These are phyloP conservation scores for Pseudogymnoascus sp. DNA, from an alignment of 2,329 filamentous ascomycete species.

Conservation along the genomic window DNA sequence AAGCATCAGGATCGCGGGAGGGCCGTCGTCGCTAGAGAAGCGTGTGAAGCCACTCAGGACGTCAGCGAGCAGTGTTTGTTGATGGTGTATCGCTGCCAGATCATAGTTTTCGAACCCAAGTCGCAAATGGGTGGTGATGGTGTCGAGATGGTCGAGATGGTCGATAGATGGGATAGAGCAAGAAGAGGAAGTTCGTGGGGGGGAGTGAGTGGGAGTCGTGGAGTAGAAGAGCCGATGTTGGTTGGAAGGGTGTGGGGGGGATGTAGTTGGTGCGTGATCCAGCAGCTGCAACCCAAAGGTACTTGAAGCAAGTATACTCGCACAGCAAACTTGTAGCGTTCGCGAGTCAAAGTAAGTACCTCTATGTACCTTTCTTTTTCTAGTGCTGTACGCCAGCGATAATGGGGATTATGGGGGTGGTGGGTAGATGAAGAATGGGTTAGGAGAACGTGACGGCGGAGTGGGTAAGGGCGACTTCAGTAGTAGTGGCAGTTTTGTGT, in stretches of 20 bases:
- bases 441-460: background rate
- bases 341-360: background rate
- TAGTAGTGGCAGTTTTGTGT: background rate
- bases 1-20: background rate
- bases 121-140: background rate
- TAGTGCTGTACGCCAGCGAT: background rate
- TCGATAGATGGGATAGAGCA: background rate
- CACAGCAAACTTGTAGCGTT: background rate
- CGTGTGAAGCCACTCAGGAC: background rate
- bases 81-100: background rate
- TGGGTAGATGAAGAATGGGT: background rate
- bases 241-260: background rate
- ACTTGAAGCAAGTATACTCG: background rate
- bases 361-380: background rate
- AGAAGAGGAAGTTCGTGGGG: conserved; percentile 2
- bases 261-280: background rate
- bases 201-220: background rate
- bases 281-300: background rate
- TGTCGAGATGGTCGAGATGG: background rate
- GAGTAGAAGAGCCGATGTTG: conserved; percentile 1
- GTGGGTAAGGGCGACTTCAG: background rate
- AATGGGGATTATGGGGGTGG: background rate
- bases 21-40: background rate
- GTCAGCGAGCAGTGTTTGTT: background rate
- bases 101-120: background rate